Base-by-base conservation (phyloP, 2,329 filamentous ascomycete species). In the Claviceps sp. region DNA sequence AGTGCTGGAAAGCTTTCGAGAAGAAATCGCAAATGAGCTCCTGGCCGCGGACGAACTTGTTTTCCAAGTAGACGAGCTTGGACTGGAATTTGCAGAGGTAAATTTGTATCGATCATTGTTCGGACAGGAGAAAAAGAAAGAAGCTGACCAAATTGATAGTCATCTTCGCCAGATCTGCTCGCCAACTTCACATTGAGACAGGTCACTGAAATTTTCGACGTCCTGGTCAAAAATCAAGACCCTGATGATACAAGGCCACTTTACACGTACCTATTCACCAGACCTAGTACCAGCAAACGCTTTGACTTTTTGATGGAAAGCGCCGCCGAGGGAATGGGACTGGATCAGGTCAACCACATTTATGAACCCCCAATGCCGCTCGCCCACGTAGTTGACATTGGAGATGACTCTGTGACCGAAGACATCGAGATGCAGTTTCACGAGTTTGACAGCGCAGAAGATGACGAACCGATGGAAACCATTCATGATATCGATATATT, bases 31-130 rank as follows among this genome's bases (percentile, higher is more conserved):
- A 17, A 66, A 69, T 40, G 76, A 77, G 50, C 60, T 78, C 2
- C 61, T 64, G 5, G 52, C 63, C 3, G 66, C 69, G 17, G 75
- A 78, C 50, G 74, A 78, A 52, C 61, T 78, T 43, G 66, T 72
- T n/a, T 67, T 77, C 42, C 72, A 75, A 53, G 63, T 78, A 46
- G 73, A 77, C 29, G 71, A 76, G 53, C 68, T 78, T 42, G 73
- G 72, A 8, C 64, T 78, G 36, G 74, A 78, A 60, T 76, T 77
- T 60, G 65, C 72, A 20, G 74, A 78, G 65, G 73, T 74, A 64
- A 56, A 70, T 55, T 34, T 9, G 16, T 46, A n/a, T 20, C 29
- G 5, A n/a, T 23, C 14, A 39, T 13, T 7, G 17, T 4, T 9
- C 29, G 20, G 44, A 26, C 48, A 5, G 11, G 16, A 9, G 2